Base-by-base conservation (phyloP, 805 yeast species). In the Candida incommunis region DNA sequence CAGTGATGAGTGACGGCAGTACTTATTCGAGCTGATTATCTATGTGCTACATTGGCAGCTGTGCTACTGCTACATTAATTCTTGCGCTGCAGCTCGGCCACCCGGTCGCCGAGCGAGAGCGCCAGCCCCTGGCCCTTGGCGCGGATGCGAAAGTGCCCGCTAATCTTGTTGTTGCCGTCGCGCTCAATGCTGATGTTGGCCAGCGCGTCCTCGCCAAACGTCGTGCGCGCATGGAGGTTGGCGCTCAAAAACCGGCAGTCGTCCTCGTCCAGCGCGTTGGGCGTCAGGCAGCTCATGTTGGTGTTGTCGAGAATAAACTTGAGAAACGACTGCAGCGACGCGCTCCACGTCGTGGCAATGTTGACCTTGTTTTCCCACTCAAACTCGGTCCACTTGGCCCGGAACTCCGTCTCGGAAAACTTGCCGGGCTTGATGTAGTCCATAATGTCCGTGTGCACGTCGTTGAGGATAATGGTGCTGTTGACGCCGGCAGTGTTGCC, bases 291-390 rank as follows among this genome's bases (percentile, higher is more conserved):
- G 47, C 80, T 78, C 97, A 92, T 94, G 64, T 90, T 88, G 3
- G 98, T 92, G 42, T 85, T 88, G 47, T 71, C 68, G 67, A 83
- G 67, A 54, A 92, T 68, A 56, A 75, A 80, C 48, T 79, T 82
- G 62, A 92, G 70, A 64, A 85, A 92, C 41, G 76, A 83, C 58
- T 80, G 79, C 58, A 94, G 72, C 2, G 94, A 77, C 53, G 81
- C 79, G 43, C 54, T 50, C 27, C 54, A 25, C 21, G 52, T 48
- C 22, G 57, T 49, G 29, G 58, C 49, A 60, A 92, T 83, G 48
- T 88, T 83, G 54, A 92, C 88, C 70, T 92, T 92, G 70, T 92
- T 92, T 66, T 92, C 98, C 98, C 98, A 92, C 67, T 92, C 99
- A 61, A 94, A 92, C 62, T 88, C 96, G 62, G 87, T 86, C 99